Conservation (phyloP, 495 filamentous ascomycete genomes). For the Copromyces sp. region DNA sequence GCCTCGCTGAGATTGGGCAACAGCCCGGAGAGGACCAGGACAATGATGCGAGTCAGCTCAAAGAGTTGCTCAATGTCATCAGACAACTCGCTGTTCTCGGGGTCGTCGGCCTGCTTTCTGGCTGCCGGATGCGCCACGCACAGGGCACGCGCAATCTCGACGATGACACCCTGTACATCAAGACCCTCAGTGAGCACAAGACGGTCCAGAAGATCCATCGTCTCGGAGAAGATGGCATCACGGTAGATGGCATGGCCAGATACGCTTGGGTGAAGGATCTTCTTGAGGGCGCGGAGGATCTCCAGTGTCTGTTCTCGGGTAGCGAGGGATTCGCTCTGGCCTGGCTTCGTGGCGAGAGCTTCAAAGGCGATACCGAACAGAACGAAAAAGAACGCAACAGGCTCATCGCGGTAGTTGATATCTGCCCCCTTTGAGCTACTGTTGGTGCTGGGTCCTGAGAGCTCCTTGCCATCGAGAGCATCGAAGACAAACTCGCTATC, state of each 20-base stretch:
- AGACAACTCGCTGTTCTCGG: constrained; percentile 63
- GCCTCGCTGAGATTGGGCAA: constrained; percentile 78
- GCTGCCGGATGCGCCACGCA: constrained; percentile 87
- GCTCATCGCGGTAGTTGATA: constrained; percentile 97
- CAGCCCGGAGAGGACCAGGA: constrained; percentile 77
- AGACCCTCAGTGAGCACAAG: constrained; percentile 82
- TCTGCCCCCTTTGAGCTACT: constrained; percentile 47
- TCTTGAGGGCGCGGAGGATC: constrained; percentile 84
- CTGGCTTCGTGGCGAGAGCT: constrained; percentile 71
- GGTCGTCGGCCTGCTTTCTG: constrained; percentile 47
- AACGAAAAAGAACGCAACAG: constrained; percentile 98
- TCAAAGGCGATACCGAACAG: constrained; percentile 95
- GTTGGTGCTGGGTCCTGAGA: constrained; percentile 38
- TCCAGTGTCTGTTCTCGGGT: constrained; percentile 75
- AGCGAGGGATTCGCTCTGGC: constrained; percentile 55
- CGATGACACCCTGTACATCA: constrained; percentile 83
- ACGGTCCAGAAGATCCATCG: constrained; percentile 91
- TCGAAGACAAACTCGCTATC: constrained; percentile 97
- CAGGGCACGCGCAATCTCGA: constrained; percentile 82
- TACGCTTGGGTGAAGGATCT: constrained; percentile 90
- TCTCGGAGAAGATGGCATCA: constrained; percentile 91
- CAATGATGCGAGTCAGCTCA: constrained; percentile 89
- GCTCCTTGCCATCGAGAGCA: constrained; percentile 79
- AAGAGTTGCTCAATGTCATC: constrained; percentile 98
- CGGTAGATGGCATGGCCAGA: constrained; percentile 94